Conservation (phyloP, 495 filamentous ascomycete genomes). For the Thozetella sp. region DNA sequence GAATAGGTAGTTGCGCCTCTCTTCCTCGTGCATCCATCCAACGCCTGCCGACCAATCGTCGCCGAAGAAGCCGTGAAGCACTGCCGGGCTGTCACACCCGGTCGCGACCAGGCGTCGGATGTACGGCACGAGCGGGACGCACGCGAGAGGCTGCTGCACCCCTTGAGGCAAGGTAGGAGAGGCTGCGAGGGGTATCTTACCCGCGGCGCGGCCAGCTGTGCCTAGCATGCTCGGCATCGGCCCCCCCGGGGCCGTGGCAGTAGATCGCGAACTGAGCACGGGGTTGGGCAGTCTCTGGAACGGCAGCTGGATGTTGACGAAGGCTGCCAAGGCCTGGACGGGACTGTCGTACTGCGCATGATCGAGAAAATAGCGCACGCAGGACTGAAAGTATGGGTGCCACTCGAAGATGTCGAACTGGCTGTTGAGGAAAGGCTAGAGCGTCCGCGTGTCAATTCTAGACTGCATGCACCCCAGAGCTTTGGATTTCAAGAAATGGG, state of each 20-base stretch:
- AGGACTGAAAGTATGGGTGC: slow-evolving; percentile 91
- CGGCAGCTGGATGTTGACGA: slow-evolving; percentile 82
- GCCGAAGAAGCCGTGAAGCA: slow-evolving; percentile 93
- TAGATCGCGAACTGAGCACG: slow-evolving; percentile 29
- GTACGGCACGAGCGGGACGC: slow-evolving; percentile 82
- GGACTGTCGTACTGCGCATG: slow-evolving; percentile 82
- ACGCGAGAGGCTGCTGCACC: slow-evolving; percentile 25
- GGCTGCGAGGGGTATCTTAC: slow-evolving; percentile 16
- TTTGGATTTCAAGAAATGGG: background rate
- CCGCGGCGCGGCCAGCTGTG: slow-evolving; percentile 12
- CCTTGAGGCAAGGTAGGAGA: slow-evolving; percentile 5
- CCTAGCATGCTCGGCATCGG: slow-evolving; percentile 7
- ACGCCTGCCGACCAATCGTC: slow-evolving; percentile 84
- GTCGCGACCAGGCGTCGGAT: slow-evolving; percentile 89
- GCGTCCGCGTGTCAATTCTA: background rate
- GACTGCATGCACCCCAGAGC: background rate
- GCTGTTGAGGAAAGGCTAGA: slow-evolving; percentile 35
- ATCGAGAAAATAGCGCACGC: slow-evolving; percentile 91
- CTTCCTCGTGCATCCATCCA: slow-evolving; percentile 81
- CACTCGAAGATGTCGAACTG: slow-evolving; percentile 88
- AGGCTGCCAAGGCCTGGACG: slow-evolving; percentile 87
- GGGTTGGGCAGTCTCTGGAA: slow-evolving; percentile 55
- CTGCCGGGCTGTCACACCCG: slow-evolving; percentile 81
- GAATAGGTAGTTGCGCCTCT: slow-evolving; percentile 92
- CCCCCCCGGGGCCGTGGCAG: slow-evolving; percentile 26